These are phyloP conservation scores for Trichosanthes cucumerina DNA, from an alignment of 306 rosid genomes.

Conservation along the genomic window DNA sequence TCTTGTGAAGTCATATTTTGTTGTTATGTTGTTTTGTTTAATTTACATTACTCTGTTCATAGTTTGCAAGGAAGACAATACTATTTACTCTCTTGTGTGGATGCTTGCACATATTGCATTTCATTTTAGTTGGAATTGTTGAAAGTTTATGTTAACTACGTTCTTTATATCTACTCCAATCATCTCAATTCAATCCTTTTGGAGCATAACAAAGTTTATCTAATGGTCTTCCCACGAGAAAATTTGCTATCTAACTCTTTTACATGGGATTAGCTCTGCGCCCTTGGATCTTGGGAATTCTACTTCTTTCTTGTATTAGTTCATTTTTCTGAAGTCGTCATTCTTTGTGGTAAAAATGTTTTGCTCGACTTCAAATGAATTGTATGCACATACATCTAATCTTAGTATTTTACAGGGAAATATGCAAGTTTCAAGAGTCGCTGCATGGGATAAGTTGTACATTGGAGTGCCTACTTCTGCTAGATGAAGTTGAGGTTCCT, in stretches of 20 bases:
- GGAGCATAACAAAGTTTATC: background rate
- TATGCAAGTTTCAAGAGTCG: constrained; percentile 51
- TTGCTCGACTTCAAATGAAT: background rate
- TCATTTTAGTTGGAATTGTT: background rate
- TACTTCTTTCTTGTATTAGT: background rate
- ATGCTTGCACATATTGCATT: background rate
- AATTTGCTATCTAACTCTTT: background rate
- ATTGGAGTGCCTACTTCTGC: constrained; percentile 65
- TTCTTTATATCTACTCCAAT: background rate
- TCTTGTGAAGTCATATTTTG: background rate
- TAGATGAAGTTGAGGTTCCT: constrained; percentile 51
- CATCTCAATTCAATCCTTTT: background rate
- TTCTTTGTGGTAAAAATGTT: background rate
- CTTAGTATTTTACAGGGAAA: constrained; percentile 51
- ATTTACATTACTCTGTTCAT: background rate
- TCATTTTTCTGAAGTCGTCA: background rate
- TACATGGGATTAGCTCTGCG: background rate
- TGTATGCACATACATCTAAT: constrained; percentile 2
- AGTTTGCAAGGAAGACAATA: background rate
- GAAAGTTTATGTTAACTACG: background rate
- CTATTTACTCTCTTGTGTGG: background rate
- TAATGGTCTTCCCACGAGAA: background rate
- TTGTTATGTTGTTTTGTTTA: background rate
- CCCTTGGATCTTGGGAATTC: background rate
- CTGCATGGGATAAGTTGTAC: constrained; percentile 31